Conservation (phyloP, 805 yeast genomes). For the Candida ponderosae region DNA sequence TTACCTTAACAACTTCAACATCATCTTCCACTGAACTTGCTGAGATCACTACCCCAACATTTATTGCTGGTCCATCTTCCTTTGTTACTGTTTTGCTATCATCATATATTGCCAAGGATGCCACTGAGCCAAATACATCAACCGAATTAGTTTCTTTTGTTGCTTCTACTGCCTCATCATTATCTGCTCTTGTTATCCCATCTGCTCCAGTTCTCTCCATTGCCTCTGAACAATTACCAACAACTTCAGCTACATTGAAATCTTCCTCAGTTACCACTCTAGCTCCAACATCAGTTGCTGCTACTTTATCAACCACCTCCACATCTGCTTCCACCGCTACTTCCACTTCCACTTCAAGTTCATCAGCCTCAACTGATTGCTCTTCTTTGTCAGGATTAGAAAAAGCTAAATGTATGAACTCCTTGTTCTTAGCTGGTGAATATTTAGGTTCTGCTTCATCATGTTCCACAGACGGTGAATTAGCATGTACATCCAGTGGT, state of each 20-base stretch:
- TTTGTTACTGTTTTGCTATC: slow-evolving; percentile 3
- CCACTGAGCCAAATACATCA: slow-evolving; percentile 1
- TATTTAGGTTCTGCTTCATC: slow-evolving; percentile 32
- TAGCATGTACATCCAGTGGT: slow-evolving; percentile 45
- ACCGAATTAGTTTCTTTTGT: neutral
- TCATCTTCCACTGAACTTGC: neutral
- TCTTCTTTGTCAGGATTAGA: slow-evolving; percentile 28
- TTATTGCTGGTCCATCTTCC: slow-evolving; percentile 1
- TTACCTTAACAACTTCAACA: neutral
- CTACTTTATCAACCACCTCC: slow-evolving; percentile 1
- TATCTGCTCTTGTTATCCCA: neutral
- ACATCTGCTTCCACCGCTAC: slow-evolving; percentile 5
- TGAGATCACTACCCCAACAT: slow-evolving; percentile 1
- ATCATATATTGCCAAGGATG: slow-evolving; percentile 1
- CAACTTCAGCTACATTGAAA: slow-evolving; percentile 1
- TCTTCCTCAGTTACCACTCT: neutral
- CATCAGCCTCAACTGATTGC: slow-evolving; percentile 19
- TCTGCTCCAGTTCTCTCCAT: neutral
- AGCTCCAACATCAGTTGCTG: neutral
- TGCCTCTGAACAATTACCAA: neutral
- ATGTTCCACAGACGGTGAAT: slow-evolving; percentile 37
- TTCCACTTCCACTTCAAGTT: slow-evolving; percentile 4
- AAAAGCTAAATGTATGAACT: slow-evolving; percentile 37
- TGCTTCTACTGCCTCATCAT: neutral
- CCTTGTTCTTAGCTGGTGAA: slow-evolving; percentile 33